A percentile compares a stretch with the other conserved stretches of the same genome.
These are phyloP conservation scores for Penicillium janthinellum DNA, from an alignment of 2,329 filamentous ascomycete genomes.

Conservation along the genomic window DNA sequence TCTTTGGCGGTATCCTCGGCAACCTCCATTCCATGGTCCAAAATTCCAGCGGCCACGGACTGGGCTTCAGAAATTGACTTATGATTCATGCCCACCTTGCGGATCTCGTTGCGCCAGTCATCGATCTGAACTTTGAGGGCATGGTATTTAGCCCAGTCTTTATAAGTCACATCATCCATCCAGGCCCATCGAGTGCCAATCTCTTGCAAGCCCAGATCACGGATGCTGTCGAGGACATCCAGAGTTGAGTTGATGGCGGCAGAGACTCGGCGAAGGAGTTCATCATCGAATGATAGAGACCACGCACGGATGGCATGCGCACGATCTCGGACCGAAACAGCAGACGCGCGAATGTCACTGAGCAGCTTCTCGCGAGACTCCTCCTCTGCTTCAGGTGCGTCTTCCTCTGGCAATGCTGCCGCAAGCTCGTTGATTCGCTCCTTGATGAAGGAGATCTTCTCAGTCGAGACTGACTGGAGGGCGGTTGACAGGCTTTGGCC, in stretches of 20 bases:
- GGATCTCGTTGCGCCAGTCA: constrained; percentile 81
- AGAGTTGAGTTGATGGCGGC: constrained; percentile 78
- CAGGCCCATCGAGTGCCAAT: constrained; percentile 93
- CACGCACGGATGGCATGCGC: constrained; percentile 77
- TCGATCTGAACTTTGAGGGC: constrained; percentile 79
- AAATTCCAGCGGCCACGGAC: constrained; percentile 66
- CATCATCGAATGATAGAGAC: constrained; percentile 70
- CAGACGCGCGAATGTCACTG: constrained; percentile 64
- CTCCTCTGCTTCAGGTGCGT: constrained; percentile 55
- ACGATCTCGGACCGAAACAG: constrained; percentile 71
- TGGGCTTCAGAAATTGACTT: constrained; percentile 69
- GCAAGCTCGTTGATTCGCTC: constrained; percentile 62
- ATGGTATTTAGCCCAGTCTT: constrained; percentile 96
- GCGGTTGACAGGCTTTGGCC: constrained; percentile 60
- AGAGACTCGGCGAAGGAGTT: constrained; percentile 69
- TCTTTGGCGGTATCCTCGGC: constrained; percentile 80
- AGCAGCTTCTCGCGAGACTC: constrained; percentile 56
- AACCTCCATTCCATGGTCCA: constrained; percentile 77
- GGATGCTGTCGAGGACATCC: constrained; percentile 77
- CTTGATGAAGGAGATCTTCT: constrained; percentile 68
- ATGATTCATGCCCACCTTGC: constrained; percentile 73
- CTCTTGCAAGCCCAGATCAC: constrained; percentile 82
- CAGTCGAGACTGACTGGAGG: constrained; percentile 67
- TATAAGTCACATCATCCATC: constrained; percentile 94
- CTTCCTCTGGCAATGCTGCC: constrained; percentile 59